Percentiles rank a stretch among this genome's conserved stretches.
These are phyloP conservation scores for Puccinia hordei DNA, from an alignment of 1,284 basidiomycete genomes.

Conservation along the genomic window DNA sequence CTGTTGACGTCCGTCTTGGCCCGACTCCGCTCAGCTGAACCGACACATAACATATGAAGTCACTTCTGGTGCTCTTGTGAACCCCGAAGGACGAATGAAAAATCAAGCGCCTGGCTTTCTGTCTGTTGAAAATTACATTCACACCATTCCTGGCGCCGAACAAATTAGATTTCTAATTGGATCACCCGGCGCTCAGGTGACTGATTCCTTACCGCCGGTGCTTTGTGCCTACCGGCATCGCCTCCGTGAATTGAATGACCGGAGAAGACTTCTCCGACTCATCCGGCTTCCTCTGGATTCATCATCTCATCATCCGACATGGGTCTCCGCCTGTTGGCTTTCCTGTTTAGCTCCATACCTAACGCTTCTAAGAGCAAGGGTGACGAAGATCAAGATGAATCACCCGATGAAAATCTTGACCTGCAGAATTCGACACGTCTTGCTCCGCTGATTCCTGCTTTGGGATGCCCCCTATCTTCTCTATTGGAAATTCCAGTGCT, in stretches of 20 bases:
- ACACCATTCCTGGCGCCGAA: too few species aligned
- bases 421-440: constrained; percentile 8
- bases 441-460: constrained; percentile 28
- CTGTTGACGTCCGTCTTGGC: not conserved
- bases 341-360: not conserved
- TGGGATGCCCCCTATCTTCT: constrained; percentile 27
- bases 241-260: constrained; percentile 21
- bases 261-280: not conserved
- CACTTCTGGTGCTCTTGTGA: too few species aligned
- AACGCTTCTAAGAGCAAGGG: not conserved
- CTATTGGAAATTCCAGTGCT: constrained; percentile 42
- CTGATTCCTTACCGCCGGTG: not conserved
- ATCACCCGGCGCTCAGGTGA: not conserved
- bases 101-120: too few species aligned
- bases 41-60: too few species aligned
- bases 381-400: not conserved
- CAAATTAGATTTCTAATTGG: not conserved
- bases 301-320: not conserved
- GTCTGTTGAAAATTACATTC: too few species aligned
- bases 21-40: not conserved
- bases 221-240: not conserved
- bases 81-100: too few species aligned
- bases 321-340: not conserved
- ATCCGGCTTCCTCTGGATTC: not conserved
- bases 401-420: not conserved